Evolutionary conservation across 345 rosid species (phyloP).

Genomic region (Rhizophora mangle): DNA sequence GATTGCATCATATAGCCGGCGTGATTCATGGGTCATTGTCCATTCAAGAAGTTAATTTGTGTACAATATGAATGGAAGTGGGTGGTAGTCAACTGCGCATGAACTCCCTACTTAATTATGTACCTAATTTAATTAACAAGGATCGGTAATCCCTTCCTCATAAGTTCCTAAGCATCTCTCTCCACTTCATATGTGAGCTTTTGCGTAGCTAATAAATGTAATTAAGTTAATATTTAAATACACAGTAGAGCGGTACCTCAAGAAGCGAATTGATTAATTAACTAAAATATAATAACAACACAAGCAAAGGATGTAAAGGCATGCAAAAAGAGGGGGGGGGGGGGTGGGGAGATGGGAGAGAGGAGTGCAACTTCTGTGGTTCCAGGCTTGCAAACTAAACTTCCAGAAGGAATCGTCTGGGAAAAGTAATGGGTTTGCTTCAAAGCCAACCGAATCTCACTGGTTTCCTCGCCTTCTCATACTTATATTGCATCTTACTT

Average conservation of each 20-base stretch:
- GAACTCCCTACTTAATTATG: background rate
- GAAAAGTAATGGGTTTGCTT: conserved; percentile 65
- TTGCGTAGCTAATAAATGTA: no score
- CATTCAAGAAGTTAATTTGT: conserved; percentile 2
- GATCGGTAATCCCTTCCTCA: no score
- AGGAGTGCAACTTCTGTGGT: conserved; percentile 36
- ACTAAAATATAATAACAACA: background rate
- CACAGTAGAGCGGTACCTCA: background rate
- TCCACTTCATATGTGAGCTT: no score
- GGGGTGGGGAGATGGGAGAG: background rate
- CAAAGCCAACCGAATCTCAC: conserved; percentile 66
- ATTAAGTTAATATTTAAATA: no score
- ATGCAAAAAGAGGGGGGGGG: background rate
- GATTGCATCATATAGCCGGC: conserved; percentile 26
- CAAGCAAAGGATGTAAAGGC: background rate
- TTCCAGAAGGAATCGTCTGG: conserved; percentile 36
- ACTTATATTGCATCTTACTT: conserved; percentile 18
- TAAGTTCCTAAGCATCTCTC: no score
- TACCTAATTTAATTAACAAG: background rate
- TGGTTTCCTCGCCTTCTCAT: conserved; percentile 40
- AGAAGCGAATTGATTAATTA: background rate
- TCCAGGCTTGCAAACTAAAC: conserved; percentile 69
- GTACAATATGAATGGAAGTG: conserved; percentile 15
- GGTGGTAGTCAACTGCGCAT: conserved; percentile 31
- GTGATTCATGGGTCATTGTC: conserved; percentile 37